Evolutionary conservation across 75 land plant genomes (phyloP), one percentile per base, ranked within the genome.

Genomic region (Cryptomeria japonica): DNA sequence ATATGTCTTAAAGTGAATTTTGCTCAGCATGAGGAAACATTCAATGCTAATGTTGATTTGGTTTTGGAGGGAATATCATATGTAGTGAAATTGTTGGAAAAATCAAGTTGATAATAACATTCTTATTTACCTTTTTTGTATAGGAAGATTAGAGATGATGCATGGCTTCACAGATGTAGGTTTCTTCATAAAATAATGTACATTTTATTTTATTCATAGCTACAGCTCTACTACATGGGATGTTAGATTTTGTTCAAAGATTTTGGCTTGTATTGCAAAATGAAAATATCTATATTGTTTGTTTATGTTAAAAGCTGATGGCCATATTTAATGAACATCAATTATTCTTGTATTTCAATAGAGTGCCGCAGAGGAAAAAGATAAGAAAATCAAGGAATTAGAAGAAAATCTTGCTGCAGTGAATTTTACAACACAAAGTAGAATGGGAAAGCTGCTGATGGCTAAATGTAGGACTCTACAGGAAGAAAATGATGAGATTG

Each of bases 401-500:
- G 91, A 96, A 88, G 98, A 98, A 76, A 95, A 95, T 89, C 89
- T 94, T 84, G 92, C 92, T 87, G 98, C 97, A 72, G 91, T 97
- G 46, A 93, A 89, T 85, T 97, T 98, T 83, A 96, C 95, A n/a
- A 91, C 99, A n/a, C 89, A 91, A 58, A 97, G 97, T 89, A 98
- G 95, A 86, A 93, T 94, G 90, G 99, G 99, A 31, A 98, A 96
- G 85, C 90, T 95, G 92, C 87, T 98, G 85, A 95, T 98, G 97
- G 99, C 99, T 14, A 98, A 98, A 82, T 98, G 99, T 86, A 94
- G 94, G 83, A 98, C 99, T 18, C 87, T 98, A 86, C 97, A 95
- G 82, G 99, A 95, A 88, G 99, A 98, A 90, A 98, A 98, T 89
- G 96, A 97, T 85, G 99, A 98, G 87, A 95, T 98, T 89, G 99